phyloP scores from a whole-genome alignment of 2,329 filamentous ascomycete genomes.

The Balansia obtecta region DNA sequence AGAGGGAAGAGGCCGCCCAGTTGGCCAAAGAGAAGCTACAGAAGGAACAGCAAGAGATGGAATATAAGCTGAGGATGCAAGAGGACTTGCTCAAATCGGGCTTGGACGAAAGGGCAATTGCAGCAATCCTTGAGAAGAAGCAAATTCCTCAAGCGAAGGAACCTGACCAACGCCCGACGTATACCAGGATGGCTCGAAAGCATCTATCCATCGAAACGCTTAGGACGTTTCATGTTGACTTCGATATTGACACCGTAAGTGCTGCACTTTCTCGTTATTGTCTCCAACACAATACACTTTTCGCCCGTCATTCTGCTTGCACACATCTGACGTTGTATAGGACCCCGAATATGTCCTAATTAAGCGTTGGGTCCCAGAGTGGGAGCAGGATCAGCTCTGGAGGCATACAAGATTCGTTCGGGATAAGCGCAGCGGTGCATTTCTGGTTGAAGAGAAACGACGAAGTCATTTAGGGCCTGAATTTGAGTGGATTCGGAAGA shows the following conservation, averaged over 20 bases:
- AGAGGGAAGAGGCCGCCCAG: constrained; percentile 35
- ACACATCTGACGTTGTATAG: constrained; percentile 18
- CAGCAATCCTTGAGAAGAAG: constrained; percentile 45
- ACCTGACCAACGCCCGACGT: constrained; percentile 33
- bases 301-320: not conserved
- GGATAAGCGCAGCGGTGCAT: constrained; percentile 36
- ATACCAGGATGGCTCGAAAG: constrained; percentile 50
- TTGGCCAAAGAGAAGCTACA: constrained; percentile 33
- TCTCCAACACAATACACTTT: no score
- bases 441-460: constrained; percentile 35
- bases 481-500: constrained; percentile 46
- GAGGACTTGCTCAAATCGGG: constrained; percentile 47
- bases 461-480: constrained; percentile 31
- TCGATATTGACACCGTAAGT: constrained; percentile 42
- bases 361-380: constrained; percentile 59
- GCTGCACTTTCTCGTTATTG: not conserved
- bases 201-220: constrained; percentile 52
- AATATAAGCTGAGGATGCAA: constrained; percentile 43
- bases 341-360: constrained; percentile 62
- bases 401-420: constrained; percentile 54
- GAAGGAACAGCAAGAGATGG: constrained; percentile 35
- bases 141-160: constrained; percentile 26
- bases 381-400: constrained; percentile 61
- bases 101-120: constrained; percentile 45
- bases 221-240: constrained; percentile 42